phyloP scores from a whole-genome alignment of 2,329 filamentous ascomycete genomes.

The Fusarium bulbicola region DNA sequence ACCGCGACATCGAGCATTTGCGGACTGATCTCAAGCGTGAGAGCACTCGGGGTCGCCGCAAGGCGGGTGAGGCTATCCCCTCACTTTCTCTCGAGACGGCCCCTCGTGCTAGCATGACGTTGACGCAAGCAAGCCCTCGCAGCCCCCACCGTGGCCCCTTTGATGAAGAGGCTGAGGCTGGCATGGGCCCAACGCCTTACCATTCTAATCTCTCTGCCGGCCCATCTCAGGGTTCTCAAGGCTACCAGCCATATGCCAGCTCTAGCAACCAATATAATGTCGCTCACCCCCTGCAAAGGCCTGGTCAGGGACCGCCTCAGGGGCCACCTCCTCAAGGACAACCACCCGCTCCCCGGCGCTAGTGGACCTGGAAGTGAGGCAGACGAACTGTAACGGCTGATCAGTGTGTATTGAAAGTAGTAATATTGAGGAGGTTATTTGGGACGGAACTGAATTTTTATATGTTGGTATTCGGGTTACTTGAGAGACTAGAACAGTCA shows the following conservation, averaged over 20 bases:
- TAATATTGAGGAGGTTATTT: slow-evolving; percentile 12
- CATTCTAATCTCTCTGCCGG: slow-evolving; percentile 42
- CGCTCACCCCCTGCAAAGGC: slow-evolving; percentile 35
- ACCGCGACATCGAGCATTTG: slow-evolving; percentile 51
- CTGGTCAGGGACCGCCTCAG: slow-evolving; percentile 26
- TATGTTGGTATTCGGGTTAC: slow-evolving; percentile 29
- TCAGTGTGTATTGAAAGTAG: slow-evolving; percentile 13
- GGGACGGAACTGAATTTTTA: slow-evolving; percentile 14
- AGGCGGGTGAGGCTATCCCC: slow-evolving; percentile 57
- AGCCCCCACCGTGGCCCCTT: slow-evolving; percentile 49
- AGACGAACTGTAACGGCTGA: slow-evolving; percentile 21
- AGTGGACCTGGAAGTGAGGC: slow-evolving; percentile 33
- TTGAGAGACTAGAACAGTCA: slow-evolving; percentile 21
- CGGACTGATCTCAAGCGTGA: slow-evolving; percentile 52
- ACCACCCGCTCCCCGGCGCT: slow-evolving; percentile 40
- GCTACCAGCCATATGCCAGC: slow-evolving; percentile 37
- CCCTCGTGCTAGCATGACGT: slow-evolving; percentile 34
- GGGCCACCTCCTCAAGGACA: slow-evolving; percentile 41
- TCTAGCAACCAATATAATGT: slow-evolving; percentile 32
- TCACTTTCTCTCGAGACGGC: slow-evolving; percentile 44
- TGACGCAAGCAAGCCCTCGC: slow-evolving; percentile 43
- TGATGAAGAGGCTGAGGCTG: slow-evolving; percentile 56
- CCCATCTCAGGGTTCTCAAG: slow-evolving; percentile 32
- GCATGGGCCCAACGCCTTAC: slow-evolving; percentile 45
- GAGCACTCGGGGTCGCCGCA: slow-evolving; percentile 60